Evolutionary conservation across 768 basidiomycete genomes (phyloP), one percentile per base, ranked within the genome.

Genomic region (Tephrocybe sp.): DNA sequence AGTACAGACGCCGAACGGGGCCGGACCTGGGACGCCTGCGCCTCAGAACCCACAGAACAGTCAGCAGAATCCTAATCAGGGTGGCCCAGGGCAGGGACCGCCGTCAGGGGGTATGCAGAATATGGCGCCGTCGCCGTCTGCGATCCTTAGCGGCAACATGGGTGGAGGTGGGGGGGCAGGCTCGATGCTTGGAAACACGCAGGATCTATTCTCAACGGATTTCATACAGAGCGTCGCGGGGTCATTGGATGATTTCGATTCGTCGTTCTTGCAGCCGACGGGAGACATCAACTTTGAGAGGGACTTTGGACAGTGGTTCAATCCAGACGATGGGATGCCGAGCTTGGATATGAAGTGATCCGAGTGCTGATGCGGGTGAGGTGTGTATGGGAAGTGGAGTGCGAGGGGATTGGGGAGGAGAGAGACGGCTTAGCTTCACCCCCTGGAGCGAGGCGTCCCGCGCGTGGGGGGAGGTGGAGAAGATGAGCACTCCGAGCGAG

Each of bases 281-380:
- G 74, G 73, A 1, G 72, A 79, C 51, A 67, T 86, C 62, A 81
- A 85, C 60, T 86, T 87, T 57, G 86, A 86, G 65, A 73, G 84
- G 61, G 86, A 87, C 59, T 88, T 88, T 66, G 82, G 84, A 49
- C 83, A 86, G 60, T 88, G 86, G 86, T 87, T 89, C 58, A 84
- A 83, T 62, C 78, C 76, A 5, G 79, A 84, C 48, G 78, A 79
- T 39, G 65, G 32, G 30, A 53, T 67, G 32, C 23, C 51, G 43
- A 58, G 62, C 28, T 60, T 56, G 48, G 59, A 61, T 39, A 55
- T 60, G 56, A 60, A 60, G 49, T 60, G 33, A 51, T 6, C 17
- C 12, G 18, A 9, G 6, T 39, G 32, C 3, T n/a, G 38, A 9
- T n/a, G 28, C 15, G 34, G 26, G 32, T 48, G 36, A n/a, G 3